phyloP scores from a whole-genome alignment of 768 basidiomycete species.

The Dictyophora rubrovolvata region DNA sequence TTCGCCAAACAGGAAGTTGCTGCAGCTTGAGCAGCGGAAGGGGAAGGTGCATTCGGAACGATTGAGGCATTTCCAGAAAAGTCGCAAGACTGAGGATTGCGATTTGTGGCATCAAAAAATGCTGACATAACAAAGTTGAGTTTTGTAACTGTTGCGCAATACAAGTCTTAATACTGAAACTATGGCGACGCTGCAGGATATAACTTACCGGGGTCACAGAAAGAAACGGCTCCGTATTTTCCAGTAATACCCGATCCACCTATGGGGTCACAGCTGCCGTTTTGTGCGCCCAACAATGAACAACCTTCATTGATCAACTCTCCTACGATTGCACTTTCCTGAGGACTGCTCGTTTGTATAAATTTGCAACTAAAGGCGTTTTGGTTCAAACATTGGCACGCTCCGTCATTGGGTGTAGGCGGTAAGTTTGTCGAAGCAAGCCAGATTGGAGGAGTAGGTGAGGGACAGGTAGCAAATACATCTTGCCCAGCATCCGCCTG shows the following conservation, averaged over 20 bases:
- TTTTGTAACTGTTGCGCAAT: conserved; percentile 46
- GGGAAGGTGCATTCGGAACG: conserved; percentile 43
- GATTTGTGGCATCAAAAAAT: conserved; percentile 58
- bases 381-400: conserved; percentile 67
- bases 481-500: conserved; percentile 41
- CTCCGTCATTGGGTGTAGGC: conserved; percentile 70
- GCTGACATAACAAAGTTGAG: conserved; percentile 75
- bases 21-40: conserved; percentile 36
- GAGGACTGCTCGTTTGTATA: conserved; percentile 49
- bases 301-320: conserved; percentile 59
- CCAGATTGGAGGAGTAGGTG: conserved; percentile 42
- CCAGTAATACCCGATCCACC: conserved; percentile 64
- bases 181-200: not conserved
- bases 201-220: conserved; percentile 67
- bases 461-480: conserved; percentile 52
- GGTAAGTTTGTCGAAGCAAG: conserved; percentile 63
- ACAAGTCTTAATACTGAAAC: conserved; percentile 6
- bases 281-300: conserved; percentile 47
- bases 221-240: conserved; percentile 63
- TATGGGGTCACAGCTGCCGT: conserved; percentile 59
- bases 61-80: conserved; percentile 81
- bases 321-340: conserved; percentile 38
- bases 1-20: conserved; percentile 60
- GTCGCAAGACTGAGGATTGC: conserved; percentile 54
- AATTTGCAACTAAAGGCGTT: conserved; percentile 63